Evolutionary conservation across 495 filamentous ascomycete species (phyloP).

Genomic region (Penicillium mononematosum): DNA sequence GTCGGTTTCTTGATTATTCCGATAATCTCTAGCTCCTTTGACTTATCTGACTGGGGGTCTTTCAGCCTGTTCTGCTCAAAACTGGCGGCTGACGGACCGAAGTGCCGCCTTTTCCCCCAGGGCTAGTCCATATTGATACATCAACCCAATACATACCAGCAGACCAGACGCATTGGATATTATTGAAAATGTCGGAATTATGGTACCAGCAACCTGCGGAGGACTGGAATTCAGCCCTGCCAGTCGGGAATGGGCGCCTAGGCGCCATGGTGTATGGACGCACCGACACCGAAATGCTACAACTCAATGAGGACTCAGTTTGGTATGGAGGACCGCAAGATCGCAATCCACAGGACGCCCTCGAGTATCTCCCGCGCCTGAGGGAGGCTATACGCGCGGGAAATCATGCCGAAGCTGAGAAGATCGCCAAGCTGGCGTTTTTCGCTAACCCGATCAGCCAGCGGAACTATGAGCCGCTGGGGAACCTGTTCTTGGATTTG

Average conservation of each 20-base stretch:
- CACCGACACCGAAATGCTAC: slow-evolving; percentile 45
- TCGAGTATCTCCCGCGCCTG: slow-evolving; percentile 34
- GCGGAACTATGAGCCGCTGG: slow-evolving; percentile 50
- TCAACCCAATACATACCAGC: not conserved
- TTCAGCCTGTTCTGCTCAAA: not conserved
- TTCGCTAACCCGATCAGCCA: slow-evolving; percentile 45
- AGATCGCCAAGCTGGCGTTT: slow-evolving; percentile 39
- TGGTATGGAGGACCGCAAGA: slow-evolving; percentile 52
- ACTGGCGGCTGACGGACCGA: slow-evolving; percentile 8
- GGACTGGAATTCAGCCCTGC: slow-evolving; percentile 32
- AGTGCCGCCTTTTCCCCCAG: not conserved
- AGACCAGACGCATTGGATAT: not conserved
- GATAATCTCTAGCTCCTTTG: not conserved
- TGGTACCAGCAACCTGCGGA: slow-evolving; percentile 33
- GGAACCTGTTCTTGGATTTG: slow-evolving; percentile 47
- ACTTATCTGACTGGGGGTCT: not conserved
- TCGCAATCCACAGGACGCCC: slow-evolving; percentile 41
- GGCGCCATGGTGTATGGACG: slow-evolving; percentile 52
- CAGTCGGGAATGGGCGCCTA: slow-evolving; percentile 54
- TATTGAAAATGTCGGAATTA: slow-evolving; percentile 27
- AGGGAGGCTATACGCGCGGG: slow-evolving; percentile 42
- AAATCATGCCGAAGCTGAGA: slow-evolving; percentile 42
- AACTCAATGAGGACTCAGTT: slow-evolving; percentile 54
- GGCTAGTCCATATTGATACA: not conserved
- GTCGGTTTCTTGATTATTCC: not conserved